These are phyloP conservation scores for Sporothrix brunneoviolacea DNA, from an alignment of 2,329 filamentous ascomycete genomes.

Conservation along the genomic window DNA sequence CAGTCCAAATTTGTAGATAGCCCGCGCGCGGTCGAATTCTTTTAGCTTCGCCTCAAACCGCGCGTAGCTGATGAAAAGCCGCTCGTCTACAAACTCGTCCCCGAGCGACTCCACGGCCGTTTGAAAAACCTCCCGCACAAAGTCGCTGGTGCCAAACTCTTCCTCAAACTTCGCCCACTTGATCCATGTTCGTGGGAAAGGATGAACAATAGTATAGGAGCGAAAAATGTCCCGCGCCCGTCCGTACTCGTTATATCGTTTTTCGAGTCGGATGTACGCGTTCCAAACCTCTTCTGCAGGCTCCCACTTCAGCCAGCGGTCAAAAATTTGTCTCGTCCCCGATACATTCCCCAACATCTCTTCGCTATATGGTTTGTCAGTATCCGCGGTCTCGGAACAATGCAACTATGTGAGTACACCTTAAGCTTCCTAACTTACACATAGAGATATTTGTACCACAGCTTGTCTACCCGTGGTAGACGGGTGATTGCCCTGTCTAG, in stretches of 20 bases:
- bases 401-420: too few species aligned
- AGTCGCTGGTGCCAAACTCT: slow-evolving; percentile 83
- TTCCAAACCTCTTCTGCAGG: slow-evolving; percentile 94
- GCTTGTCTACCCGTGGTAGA: slow-evolving; percentile 83
- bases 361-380: slow-evolving; percentile 64
- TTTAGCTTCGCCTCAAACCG: slow-evolving; percentile 90
- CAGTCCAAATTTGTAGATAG: slow-evolving; percentile 94
- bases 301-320: slow-evolving; percentile 98
- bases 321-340: slow-evolving; percentile 88
- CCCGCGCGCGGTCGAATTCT: slow-evolving; percentile 86
- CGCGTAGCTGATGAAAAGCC: slow-evolving; percentile 92
- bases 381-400: too few species aligned
- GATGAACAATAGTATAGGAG: slow-evolving; percentile 85
- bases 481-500: slow-evolving; percentile 92
- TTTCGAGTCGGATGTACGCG: slow-evolving; percentile 95
- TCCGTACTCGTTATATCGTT: slow-evolving; percentile 87
- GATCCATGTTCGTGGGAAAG: slow-evolving; percentile 94
- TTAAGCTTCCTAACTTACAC: slow-evolving; percentile 18
- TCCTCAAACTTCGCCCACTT: slow-evolving; percentile 98
- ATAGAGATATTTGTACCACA: slow-evolving; percentile 95
- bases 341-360: slow-evolving; percentile 94
- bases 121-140: slow-evolving; percentile 88
- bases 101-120: slow-evolving; percentile 81
- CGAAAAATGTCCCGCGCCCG: slow-evolving; percentile 85
- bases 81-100: slow-evolving; percentile 94